Base-by-base conservation (phyloP, 2,329 filamentous ascomycete species). In the Lachnellula occidentalis region DNA sequence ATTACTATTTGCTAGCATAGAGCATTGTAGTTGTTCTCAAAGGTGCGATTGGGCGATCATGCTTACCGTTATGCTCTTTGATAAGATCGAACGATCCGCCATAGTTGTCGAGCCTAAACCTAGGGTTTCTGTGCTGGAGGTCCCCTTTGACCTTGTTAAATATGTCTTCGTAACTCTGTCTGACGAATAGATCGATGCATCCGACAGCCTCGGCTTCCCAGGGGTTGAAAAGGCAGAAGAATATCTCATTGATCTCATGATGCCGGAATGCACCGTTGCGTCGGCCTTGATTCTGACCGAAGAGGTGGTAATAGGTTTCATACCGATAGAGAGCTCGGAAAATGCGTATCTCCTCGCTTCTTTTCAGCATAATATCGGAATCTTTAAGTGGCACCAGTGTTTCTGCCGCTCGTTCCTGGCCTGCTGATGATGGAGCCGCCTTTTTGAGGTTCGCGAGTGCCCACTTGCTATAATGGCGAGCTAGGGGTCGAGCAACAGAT, bases 321-420 rank as follows among this genome's bases (percentile, higher is more conserved):
- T 41, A 50, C 34, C 48, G 48, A 50, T 50, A 50, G 17, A 50
- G 17, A 22, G 48, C 48, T 9, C 48, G 34, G 11, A 50, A 42
- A 39, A 50, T n/a, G 19, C 48, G 48, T 21, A 42, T 50, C 48
- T 50, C 34, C 48, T 50, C 48, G 9, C 46, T 48, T 48, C 46
- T 48, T 34, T 14, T 48, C 46, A 48, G 46, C 24, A 12, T 48
- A n/a, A 4, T 36, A 31, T 17, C 46, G 31, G n/a, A 7, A 37
- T 48, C 24, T 6, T n/a, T 12, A 37, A 37, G 34, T 37, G n/a
- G 15, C n/a, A 37, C 12, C 12, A 14, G 34, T 50, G 48, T 19
- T 42, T 50, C 19, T 39, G 34, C 22, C 5, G 36, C 19, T 42
- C 15, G 17, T n/a, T 50, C 48, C 11, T 50, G 48, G 19, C 4